Evolutionary conservation across 164 flowering plant species (phyloP).

Genomic region (Umbilicus rupestris): DNA sequence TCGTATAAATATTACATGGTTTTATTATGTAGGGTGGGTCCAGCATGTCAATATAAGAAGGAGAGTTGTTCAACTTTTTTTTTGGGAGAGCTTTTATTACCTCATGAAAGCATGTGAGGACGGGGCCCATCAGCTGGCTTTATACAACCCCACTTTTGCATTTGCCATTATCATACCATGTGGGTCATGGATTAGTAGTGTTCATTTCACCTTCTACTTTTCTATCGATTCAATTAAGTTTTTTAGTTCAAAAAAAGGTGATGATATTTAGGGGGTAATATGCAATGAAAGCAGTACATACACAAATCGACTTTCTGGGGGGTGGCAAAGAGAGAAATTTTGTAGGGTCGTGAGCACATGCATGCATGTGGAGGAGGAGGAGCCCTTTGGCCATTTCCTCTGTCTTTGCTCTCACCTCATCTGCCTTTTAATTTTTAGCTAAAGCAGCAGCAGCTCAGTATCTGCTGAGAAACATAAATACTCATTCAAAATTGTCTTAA

Average conservation of each 20-base stretch:
- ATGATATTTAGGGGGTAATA: neutral
- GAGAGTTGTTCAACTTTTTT: neutral
- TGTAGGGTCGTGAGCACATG: neutral
- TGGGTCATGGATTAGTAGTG: neutral
- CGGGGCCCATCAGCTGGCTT: neutral
- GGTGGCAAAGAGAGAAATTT: neutral
- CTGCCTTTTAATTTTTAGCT: neutral
- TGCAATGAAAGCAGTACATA: neutral
- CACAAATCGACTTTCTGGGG: neutral
- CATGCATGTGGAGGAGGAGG: neutral
- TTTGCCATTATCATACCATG: neutral
- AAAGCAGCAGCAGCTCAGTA: neutral
- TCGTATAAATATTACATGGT: too few species aligned
- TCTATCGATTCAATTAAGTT: too few species aligned
- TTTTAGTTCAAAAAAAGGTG: neutral
- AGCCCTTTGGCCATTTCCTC: neutral
- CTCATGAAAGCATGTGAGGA: conserved; percentile 1
- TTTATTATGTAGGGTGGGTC: neutral
- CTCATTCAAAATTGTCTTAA: too few species aligned
- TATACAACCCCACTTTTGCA: neutral
- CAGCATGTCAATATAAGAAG: too few species aligned
- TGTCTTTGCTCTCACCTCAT: neutral
- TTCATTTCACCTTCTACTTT: too few species aligned
- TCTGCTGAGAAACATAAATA: neutral
- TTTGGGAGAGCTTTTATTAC: neutral